Conservation (phyloP, 306 rosid genomes). For the Citrullus amarus region DNA sequence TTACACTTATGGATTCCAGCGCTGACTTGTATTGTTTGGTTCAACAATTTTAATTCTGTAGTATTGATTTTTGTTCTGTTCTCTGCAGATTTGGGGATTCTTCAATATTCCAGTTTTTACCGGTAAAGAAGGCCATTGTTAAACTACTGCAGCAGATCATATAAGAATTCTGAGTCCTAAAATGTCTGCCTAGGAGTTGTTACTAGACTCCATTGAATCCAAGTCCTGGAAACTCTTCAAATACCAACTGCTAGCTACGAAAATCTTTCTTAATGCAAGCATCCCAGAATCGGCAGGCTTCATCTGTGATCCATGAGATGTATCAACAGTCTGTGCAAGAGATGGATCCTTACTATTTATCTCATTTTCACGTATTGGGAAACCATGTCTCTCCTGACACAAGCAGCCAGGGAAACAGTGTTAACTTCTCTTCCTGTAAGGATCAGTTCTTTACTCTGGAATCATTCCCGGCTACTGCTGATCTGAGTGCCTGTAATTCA, state of each 20-base stretch:
- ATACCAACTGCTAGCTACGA: neutral
- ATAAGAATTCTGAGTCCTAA: neutral
- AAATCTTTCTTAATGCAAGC: constrained; percentile 40
- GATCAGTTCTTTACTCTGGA: constrained; percentile 61
- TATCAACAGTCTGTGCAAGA: constrained; percentile 41
- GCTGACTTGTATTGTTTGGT: neutral
- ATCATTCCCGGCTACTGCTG: constrained; percentile 36
- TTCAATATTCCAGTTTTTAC: neutral
- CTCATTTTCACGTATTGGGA: constrained; percentile 37
- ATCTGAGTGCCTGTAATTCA: constrained; percentile 34
- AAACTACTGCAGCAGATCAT: neutral
- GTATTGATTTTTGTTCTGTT: neutral
- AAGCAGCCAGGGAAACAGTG: constrained; percentile 47
- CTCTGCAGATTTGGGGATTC: constrained; percentile 7
- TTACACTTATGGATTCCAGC: neutral
- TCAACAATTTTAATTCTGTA: neutral
- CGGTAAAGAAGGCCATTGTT: neutral
- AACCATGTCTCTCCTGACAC: constrained; percentile 30
- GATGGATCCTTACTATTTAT: constrained; percentile 23
- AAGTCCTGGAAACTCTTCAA: neutral
- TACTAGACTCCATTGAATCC: neutral
- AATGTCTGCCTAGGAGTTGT: neutral
- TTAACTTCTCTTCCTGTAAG: constrained; percentile 42
- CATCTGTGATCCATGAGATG: constrained; percentile 26
- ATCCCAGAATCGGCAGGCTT: constrained; percentile 28